Evolutionary conservation across 345 rosid genomes (phyloP).

Genomic region (Salix purpurea): DNA sequence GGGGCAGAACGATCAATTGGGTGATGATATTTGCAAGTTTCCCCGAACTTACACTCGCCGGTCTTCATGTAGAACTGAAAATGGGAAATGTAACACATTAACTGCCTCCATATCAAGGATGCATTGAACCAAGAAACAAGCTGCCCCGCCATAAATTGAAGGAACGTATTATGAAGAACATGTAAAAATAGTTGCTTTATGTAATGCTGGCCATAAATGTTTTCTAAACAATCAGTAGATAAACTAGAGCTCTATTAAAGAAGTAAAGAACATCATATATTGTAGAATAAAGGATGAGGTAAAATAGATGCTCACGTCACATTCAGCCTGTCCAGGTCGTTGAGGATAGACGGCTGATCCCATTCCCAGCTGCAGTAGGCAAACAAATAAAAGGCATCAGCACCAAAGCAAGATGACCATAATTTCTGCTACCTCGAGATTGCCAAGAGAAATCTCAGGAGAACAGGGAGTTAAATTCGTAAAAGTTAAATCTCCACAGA

Average conservation of each 20-base stretch:
- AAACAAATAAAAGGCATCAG: conserved; percentile 26
- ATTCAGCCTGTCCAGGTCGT: conserved; percentile 82
- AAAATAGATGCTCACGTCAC: conserved; percentile 58
- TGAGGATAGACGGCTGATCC: conserved; percentile 63
- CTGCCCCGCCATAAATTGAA: background rate
- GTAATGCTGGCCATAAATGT: background rate
- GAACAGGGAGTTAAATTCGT: background rate
- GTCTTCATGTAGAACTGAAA: conserved; percentile 88
- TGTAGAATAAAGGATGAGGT: background rate
- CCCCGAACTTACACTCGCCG: conserved; percentile 79
- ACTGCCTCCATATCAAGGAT: background rate
- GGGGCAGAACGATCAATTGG: conserved; percentile 60
- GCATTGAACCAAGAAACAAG: background rate
- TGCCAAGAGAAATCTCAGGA: background rate
- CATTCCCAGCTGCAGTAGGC: conserved; percentile 52
- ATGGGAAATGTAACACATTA: conserved; percentile 3
- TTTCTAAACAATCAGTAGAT: background rate
- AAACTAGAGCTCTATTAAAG: background rate
- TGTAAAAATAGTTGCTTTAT: background rate
- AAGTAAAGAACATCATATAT: background rate
- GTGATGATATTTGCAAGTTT: conserved; percentile 83
- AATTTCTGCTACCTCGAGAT: background rate
- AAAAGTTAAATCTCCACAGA: background rate
- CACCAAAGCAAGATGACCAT: conserved; percentile 15
- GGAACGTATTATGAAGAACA: background rate